Conservation (phyloP, 2,329 filamentous ascomycete genomes). For the Fusarium sp. region DNA sequence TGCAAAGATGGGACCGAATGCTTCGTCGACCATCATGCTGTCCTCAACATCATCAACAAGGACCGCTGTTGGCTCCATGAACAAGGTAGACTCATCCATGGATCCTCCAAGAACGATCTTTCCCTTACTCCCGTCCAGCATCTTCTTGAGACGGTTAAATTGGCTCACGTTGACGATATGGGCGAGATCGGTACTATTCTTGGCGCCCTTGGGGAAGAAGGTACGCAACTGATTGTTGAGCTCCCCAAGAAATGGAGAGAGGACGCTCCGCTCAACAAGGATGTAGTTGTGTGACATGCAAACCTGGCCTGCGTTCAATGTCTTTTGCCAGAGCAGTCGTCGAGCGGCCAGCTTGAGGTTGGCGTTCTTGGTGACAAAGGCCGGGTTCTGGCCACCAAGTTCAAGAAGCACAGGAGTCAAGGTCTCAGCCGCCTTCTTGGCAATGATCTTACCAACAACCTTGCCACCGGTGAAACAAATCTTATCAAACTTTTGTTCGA, state of each 20-base stretch:
- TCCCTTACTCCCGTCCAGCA: constrained; percentile 87
- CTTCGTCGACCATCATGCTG: constrained; percentile 86
- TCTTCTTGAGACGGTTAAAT: constrained; percentile 86
- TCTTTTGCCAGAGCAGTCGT: constrained; percentile 90
- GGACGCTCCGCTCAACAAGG: constrained; percentile 80
- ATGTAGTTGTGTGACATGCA: constrained; percentile 95
- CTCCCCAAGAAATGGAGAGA: constrained; percentile 78
- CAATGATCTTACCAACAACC: constrained; percentile 84
- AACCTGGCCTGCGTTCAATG: constrained; percentile 86
- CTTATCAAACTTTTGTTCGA: constrained; percentile 96
- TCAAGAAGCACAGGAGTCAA: constrained; percentile 91
- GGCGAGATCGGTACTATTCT: constrained; percentile 80
- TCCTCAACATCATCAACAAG: constrained; percentile 75
- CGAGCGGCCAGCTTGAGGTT: constrained; percentile 84
- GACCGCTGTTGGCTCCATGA: constrained; percentile 95
- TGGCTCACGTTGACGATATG: constrained; percentile 84
- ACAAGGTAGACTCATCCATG: constrained; percentile 82
- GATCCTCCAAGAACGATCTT: constrained; percentile 89
- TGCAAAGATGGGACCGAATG: constrained; percentile 92
- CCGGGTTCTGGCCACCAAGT: constrained; percentile 91
- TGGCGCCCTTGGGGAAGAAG: constrained; percentile 87
- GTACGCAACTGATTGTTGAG: constrained; percentile 77
- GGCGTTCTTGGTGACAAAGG: constrained; percentile 87
- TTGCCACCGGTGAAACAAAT: constrained; percentile 94
- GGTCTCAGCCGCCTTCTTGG: constrained; percentile 88